A percentile compares a stretch with the other conserved stretches of the same genome.
These are phyloP conservation scores for Phytophthora syringae DNA, from an alignment of 352 stramenopile genomes.

Conservation along the genomic window DNA sequence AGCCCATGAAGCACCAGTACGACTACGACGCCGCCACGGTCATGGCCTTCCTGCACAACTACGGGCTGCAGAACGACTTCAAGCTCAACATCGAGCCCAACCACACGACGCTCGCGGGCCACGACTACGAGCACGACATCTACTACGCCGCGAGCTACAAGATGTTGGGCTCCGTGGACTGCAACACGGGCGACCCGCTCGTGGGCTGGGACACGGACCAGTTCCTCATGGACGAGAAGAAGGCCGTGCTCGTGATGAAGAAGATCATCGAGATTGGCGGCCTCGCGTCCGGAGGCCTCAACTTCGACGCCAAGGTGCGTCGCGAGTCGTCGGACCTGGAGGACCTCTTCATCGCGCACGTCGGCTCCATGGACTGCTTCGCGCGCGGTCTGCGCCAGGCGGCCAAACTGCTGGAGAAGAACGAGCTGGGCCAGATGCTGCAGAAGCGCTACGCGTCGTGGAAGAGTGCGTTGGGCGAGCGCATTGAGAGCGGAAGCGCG, in stretches of 20 bases:
- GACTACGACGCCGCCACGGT: constrained; percentile 88
- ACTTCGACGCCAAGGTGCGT: constrained; percentile 89
- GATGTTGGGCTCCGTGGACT: constrained; percentile 89
- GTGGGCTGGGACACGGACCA: constrained; percentile 80
- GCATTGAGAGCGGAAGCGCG: constrained; percentile 63
- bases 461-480: constrained; percentile 56
- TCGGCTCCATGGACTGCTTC: constrained; percentile 89
- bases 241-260: constrained; percentile 79
- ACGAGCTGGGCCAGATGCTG: constrained; percentile 55
- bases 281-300: constrained; percentile 73
- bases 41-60: constrained; percentile 83
- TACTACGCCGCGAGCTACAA: constrained; percentile 68
- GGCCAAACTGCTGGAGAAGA: constrained; percentile 70
- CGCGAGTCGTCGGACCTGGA: constrained; percentile 79
- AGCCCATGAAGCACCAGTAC: constrained; percentile 92
- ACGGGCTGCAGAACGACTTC: constrained; percentile 83
- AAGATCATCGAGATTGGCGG: constrained; percentile 80
- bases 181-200: constrained; percentile 75
- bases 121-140: constrained; percentile 89
- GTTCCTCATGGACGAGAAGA: constrained; percentile 84
- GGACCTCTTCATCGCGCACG: constrained; percentile 88
- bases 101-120: constrained; percentile 86
- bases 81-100: constrained; percentile 92
- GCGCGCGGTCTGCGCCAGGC: constrained; percentile 74
- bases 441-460: constrained; percentile 76